Evolutionary conservation across 129 eudicot species (phyloP).

Genomic region (Pittosporum tobira): DNA sequence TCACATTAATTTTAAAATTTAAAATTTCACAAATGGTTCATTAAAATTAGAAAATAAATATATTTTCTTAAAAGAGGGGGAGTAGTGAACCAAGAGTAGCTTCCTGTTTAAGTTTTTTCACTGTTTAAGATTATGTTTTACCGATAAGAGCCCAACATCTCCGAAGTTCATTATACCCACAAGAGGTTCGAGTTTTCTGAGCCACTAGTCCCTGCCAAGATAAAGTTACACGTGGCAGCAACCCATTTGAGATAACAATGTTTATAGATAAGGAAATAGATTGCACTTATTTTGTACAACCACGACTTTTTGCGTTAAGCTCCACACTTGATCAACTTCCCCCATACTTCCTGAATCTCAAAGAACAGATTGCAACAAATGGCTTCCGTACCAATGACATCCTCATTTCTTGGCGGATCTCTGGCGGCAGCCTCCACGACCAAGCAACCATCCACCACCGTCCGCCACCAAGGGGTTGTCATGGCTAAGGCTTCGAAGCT

Average conservation of each 20-base stretch:
- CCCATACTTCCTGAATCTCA: too few relatives aligned
- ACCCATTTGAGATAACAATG: slow-evolving; percentile 24
- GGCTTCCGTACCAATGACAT: slow-evolving; percentile 74
- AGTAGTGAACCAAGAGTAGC: too few relatives aligned
- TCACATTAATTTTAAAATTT: too few relatives aligned
- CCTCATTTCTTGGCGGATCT: slow-evolving; percentile 57
- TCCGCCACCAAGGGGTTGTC: slow-evolving; percentile 39
- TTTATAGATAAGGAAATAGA: slow-evolving; percentile 42
- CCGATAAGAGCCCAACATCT: too few relatives aligned
- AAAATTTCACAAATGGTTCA: too few relatives aligned
- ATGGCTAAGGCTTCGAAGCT: slow-evolving; percentile 45
- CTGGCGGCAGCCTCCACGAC: slow-evolving; percentile 16
- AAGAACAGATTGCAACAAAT: slow-evolving; percentile 22
- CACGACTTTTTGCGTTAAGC: slow-evolving; percentile 2
- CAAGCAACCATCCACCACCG: slow-evolving; percentile 31
- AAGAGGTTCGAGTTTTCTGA: neutral
- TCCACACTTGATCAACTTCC: slow-evolving; percentile 9
- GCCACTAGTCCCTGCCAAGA: slow-evolving; percentile 28
- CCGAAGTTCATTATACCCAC: too few relatives aligned
- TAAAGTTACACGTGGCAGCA: slow-evolving; percentile 38
- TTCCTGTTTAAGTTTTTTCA: too few relatives aligned
- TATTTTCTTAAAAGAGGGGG: too few relatives aligned
- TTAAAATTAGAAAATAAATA: too few relatives aligned
- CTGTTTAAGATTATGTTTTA: too few relatives aligned
- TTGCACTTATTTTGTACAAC: slow-evolving; percentile 14